A percentile compares a stretch with the other conserved stretches of the same genome.
Conservation (phyloP, 306 rosid species). For the Leucaena leucocephala region DNA sequence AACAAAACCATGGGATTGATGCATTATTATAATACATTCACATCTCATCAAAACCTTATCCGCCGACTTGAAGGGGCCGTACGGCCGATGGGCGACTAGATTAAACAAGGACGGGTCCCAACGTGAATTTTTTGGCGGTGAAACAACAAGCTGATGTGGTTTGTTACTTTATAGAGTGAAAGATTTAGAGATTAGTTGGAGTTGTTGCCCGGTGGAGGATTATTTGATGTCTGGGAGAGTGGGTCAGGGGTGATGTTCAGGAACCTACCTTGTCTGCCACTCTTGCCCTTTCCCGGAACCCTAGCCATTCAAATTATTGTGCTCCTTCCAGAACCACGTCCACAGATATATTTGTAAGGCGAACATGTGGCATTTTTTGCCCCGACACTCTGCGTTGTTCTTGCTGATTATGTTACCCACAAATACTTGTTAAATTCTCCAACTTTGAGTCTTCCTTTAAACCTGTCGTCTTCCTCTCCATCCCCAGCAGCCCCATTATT, state of each 20-base stretch:
- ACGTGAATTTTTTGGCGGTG: not conserved
- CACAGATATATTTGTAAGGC: not conserved
- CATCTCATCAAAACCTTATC: constrained; percentile 15
- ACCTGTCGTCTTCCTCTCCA: not conserved
- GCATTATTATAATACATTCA: constrained; percentile 9
- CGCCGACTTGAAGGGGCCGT: not conserved
- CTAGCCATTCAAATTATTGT: constrained; percentile 40
- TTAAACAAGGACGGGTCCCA: not conserved
- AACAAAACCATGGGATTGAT: not conserved
- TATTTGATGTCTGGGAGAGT: constrained; percentile 41
- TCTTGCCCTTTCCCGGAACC: constrained; percentile 22
- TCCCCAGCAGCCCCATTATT: not conserved
- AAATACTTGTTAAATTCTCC: not conserved
- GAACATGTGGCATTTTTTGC: not conserved
- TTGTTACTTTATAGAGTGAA: not conserved
- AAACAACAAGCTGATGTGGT: not conserved
- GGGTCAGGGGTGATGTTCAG: constrained; percentile 60
- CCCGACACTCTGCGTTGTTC: not conserved
- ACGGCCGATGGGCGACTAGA: not conserved
- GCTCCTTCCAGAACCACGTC: constrained; percentile 12
- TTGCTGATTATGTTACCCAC: not conserved
- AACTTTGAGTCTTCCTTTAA: not conserved
- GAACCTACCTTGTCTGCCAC: constrained; percentile 67
- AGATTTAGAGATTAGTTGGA: constrained; percentile 21
- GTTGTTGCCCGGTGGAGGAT: constrained; percentile 13